phyloP scores from a whole-genome alignment of 1,284 basidiomycete genomes.

The Porogramme epimiltina region DNA sequence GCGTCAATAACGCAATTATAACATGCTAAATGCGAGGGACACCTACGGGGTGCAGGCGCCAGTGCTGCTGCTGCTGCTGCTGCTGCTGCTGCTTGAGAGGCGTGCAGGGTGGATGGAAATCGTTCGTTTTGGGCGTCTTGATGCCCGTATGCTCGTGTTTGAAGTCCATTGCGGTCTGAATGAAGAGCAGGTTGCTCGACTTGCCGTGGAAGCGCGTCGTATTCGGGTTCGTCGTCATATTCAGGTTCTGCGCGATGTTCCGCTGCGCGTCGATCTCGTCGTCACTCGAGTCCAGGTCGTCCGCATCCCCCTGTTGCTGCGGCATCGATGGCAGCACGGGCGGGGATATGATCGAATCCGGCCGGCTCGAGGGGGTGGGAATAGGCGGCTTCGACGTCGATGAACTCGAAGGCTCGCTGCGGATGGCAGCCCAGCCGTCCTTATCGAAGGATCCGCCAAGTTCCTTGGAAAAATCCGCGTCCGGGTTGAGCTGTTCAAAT shows the following conservation, averaged over 20 bases:
- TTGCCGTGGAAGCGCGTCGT: slow-evolving; percentile 52
- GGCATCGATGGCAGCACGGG: slow-evolving; percentile 7
- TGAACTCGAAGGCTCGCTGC: slow-evolving; percentile 16
- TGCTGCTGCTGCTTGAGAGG: slow-evolving; percentile 23
- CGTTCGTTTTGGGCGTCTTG: slow-evolving; percentile 15
- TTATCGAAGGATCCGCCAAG: slow-evolving; percentile 50
- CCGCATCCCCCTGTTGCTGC: slow-evolving; percentile 24
- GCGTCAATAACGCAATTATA: neutral
- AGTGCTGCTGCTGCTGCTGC: slow-evolving; percentile 31
- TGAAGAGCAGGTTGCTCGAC: slow-evolving; percentile 51
- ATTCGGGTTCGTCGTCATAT: slow-evolving; percentile 32
- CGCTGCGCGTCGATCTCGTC: slow-evolving; percentile 34
- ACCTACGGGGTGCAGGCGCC: slow-evolving; percentile 33
- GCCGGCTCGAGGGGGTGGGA: neutral
- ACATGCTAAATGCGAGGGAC: no score
- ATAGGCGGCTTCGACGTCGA: slow-evolving; percentile 11
- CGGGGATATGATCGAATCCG: slow-evolving; percentile 15
- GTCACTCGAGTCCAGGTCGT: slow-evolving; percentile 40
- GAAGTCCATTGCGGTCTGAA: slow-evolving; percentile 51
- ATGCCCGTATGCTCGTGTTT: slow-evolving; percentile 45
- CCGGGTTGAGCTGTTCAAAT: slow-evolving; percentile 53
- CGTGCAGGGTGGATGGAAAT: slow-evolving; percentile 19
- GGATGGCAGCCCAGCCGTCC: slow-evolving; percentile 43
- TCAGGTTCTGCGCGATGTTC: slow-evolving; percentile 29
- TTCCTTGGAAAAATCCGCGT: slow-evolving; percentile 48